phyloP scores from a whole-genome alignment of 805 yeast genomes.

The Cyberlindnera maritima region DNA sequence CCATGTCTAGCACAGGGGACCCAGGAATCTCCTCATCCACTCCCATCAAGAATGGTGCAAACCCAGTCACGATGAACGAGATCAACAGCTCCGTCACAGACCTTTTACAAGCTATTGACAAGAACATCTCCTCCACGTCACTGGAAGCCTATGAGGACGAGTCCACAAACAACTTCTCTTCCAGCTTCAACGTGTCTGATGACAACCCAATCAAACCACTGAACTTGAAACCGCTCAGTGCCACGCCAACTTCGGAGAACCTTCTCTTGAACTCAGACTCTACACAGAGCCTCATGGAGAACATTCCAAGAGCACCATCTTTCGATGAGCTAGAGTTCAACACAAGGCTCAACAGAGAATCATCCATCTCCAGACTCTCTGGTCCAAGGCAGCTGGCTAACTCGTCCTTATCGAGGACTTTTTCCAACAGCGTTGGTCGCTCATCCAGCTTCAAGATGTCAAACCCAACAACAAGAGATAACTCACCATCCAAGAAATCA shows the following conservation, averaged over 20 bases:
- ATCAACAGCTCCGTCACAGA: constrained; percentile 37
- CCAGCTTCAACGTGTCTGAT: constrained; percentile 19
- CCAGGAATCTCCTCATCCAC: constrained; percentile 21
- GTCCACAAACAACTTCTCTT: constrained; percentile 6
- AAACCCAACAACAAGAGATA: constrained; percentile 20
- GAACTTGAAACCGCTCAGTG: constrained; percentile 19
- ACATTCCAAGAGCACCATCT: constrained; percentile 27
- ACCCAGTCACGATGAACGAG: constrained; percentile 1
- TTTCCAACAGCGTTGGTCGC: constrained; percentile 18
- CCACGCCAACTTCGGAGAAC: not conserved
- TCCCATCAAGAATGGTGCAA: constrained; percentile 15
- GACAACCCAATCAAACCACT: constrained; percentile 29
- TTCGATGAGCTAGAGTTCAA: constrained; percentile 34
- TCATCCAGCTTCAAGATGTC: constrained; percentile 15
- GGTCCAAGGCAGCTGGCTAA: constrained; percentile 31
- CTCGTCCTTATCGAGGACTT: constrained; percentile 21
- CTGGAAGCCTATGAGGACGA: constrained; percentile 9
- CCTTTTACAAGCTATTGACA: constrained; percentile 30
- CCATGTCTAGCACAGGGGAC: constrained; percentile 3
- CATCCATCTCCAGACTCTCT: constrained; percentile 26
- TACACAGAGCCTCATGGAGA: constrained; percentile 19
- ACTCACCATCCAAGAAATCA: constrained; percentile 35
- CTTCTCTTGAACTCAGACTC: not conserved
- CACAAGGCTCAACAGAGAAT: constrained; percentile 28
- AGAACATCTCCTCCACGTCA: constrained; percentile 25